Evolutionary conservation across 164 flowering plant genomes (phyloP).

Genomic region (Dillenia suffruticosa): DNA sequence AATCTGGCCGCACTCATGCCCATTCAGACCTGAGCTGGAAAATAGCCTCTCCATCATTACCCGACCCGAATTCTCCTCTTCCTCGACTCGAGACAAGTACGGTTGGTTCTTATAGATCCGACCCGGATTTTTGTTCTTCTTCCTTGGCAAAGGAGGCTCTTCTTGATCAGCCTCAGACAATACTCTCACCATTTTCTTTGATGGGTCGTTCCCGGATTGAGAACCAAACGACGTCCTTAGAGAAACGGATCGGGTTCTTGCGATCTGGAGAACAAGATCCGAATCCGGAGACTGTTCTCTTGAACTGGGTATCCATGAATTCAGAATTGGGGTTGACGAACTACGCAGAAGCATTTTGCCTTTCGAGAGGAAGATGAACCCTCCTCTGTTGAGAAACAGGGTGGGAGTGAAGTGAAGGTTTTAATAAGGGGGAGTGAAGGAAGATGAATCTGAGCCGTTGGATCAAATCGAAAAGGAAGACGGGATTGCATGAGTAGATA

Average conservation of each 20-base stretch:
- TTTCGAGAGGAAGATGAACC: not conserved
- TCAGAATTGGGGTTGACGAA: conserved; percentile 22
- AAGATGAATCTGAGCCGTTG: not conserved
- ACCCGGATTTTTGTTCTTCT: conserved; percentile 6
- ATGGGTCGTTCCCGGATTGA: conserved; percentile 11
- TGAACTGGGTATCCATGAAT: conserved; percentile 23
- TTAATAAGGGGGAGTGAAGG: not conserved
- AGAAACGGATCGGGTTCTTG: conserved; percentile 18
- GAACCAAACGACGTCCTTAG: conserved; percentile 14
- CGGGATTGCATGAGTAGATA: too few species aligned
- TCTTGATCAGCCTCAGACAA: conserved; percentile 42
- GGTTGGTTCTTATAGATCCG: not conserved
- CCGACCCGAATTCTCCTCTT: conserved; percentile 7
- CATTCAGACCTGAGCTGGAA: conserved; percentile 26
- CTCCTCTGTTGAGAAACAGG: not conserved
- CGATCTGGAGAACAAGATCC: conserved; percentile 2
- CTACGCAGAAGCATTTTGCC: conserved; percentile 23
- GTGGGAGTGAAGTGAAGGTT: not conserved
- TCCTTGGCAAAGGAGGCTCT: conserved; percentile 17
- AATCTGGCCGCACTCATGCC: not conserved
- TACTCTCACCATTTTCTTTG: conserved; percentile 28
- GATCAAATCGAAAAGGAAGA: not conserved
- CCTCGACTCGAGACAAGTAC: conserved; percentile 11
- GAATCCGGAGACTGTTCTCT: conserved; percentile 11
- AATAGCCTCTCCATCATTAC: conserved; percentile 18